Evolutionary conservation across 1,284 basidiomycete genomes (phyloP).

Genomic region (Testicularia cyperi): DNA sequence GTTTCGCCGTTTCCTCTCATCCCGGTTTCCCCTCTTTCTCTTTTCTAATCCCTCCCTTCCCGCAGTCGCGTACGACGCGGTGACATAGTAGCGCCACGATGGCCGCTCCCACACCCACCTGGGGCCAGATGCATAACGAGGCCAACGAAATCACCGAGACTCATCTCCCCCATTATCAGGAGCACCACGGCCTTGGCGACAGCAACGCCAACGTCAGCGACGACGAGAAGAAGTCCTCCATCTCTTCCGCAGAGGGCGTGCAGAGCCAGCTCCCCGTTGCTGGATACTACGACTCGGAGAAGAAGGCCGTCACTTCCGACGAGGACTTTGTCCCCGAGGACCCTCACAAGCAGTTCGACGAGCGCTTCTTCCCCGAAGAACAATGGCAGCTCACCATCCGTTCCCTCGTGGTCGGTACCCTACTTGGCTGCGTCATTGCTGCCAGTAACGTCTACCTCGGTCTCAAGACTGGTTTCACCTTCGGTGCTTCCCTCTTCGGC

Average conservation of each 20-base stretch:
- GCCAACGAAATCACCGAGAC: conserved; percentile 38
- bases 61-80: too few relatives aligned
- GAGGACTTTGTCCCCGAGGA: conserved; percentile 36
- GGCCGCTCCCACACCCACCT: conserved; percentile 29
- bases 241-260: conserved; percentile 26
- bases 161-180: conserved; percentile 24
- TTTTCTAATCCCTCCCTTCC: conserved; percentile 10
- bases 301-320: conserved; percentile 24
- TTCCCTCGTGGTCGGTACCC: conserved; percentile 68
- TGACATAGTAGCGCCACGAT: conserved; percentile 5
- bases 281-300: conserved; percentile 33
- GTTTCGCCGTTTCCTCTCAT: neutral
- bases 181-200: conserved; percentile 19
- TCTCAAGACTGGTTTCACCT: conserved; percentile 69
- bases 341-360: conserved; percentile 34
- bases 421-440: conserved; percentile 68
- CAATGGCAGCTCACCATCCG: conserved; percentile 57
- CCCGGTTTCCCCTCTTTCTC: neutral
- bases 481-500: conserved; percentile 69
- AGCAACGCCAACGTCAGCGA: conserved; percentile 6
- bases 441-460: conserved; percentile 72
- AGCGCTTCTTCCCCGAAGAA: conserved; percentile 40
- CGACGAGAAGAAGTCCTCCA: conserved; percentile 36
- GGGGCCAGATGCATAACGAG: conserved; percentile 36
- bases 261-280: conserved; percentile 19